Evolutionary conservation across 1,284 basidiomycete species (phyloP), one percentile per base, ranked within the genome.

Genomic region (Neolentinus lepideus): DNA sequence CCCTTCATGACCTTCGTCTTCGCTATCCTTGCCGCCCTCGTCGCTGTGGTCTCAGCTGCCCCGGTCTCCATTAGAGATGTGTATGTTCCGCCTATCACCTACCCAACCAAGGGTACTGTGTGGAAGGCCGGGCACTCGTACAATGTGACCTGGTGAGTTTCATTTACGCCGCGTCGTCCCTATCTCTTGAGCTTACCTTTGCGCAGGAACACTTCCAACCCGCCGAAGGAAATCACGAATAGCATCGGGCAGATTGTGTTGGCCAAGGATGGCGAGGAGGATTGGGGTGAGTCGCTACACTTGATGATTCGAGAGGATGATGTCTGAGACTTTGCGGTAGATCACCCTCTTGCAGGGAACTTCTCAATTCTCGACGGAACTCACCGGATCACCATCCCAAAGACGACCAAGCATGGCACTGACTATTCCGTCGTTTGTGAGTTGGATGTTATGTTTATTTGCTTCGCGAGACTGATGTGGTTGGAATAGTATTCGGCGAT

Each of bases 221-320:
- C 68, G 22, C 78, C 78, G 3, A 29, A 54, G 11, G 58, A 79
- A 26, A 74, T 81, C 60, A 77, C 77, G 25, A 78, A 80, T 61
- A 59, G 64, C 19, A 25, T 56, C 10, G 78, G 78, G 19, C 26
- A 54, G 53, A 67, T 80, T 52, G 63, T 65, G 52, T 67, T 79
- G 29, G 51, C 33, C 12, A 52, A 31, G 27, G 33, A 35, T 52
- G 51, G 51, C 6, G 3, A 33, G 12, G 8, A 26, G 27, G 51
- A 52, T 26, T 29, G 10, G 33, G 10, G 51, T 52, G 27, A 33
- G 29, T n/a, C 22, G 12, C 3, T 31, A 19, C 26, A 8, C 51
- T 33, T 52, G 8, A 4, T 33, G 4, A 25, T 50, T 4, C 22
- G 47, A 21, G 4, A 8, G 12, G 6, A 43, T 43, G n/a, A 8